Percentiles rank a stretch among this genome's conserved stretches.
Conservation (phyloP, 1,139 yeast genomes). For the Suhomyces bokatorum region DNA sequence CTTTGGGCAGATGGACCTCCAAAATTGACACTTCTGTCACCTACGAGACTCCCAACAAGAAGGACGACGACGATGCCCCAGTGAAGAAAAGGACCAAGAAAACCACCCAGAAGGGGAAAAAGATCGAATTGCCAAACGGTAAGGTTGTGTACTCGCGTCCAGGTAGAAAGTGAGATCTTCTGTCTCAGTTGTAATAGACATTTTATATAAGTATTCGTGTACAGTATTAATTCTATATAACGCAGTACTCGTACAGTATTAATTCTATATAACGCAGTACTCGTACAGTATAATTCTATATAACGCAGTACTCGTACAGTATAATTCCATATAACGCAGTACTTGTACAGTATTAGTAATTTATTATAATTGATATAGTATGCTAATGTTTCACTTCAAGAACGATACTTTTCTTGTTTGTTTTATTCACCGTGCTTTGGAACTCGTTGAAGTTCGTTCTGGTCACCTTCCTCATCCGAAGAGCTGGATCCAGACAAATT, state of each 20-base stretch:
- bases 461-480: slow-evolving; percentile 31
- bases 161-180: slow-evolving; percentile 12
- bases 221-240: too few species aligned
- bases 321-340: too few species aligned
- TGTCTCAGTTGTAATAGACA: background rate
- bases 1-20: slow-evolving; percentile 40
- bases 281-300: too few species aligned
- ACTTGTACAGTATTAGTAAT: slow-evolving; percentile 1
- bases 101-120: slow-evolving; percentile 43
- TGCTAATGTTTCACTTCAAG: background rate
- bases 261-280: too few species aligned
- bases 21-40: slow-evolving; percentile 29
- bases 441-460: slow-evolving; percentile 35
- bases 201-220: background rate
- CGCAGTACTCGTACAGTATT: too few species aligned
- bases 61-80: slow-evolving; percentile 12
- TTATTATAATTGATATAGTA: slow-evolving; percentile 1
- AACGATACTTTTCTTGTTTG: background rate
- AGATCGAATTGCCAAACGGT: slow-evolving; percentile 58
- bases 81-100: slow-evolving; percentile 29
- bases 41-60: slow-evolving; percentile 16
- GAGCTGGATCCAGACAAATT: slow-evolving; percentile 42
- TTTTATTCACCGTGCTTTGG: slow-evolving; percentile 36
- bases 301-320: too few species aligned
- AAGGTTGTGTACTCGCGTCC: slow-evolving; percentile 54